Conservation (phyloP, 192 early-diverging fungal genomes). For the Entomortierella beljakovae region DNA sequence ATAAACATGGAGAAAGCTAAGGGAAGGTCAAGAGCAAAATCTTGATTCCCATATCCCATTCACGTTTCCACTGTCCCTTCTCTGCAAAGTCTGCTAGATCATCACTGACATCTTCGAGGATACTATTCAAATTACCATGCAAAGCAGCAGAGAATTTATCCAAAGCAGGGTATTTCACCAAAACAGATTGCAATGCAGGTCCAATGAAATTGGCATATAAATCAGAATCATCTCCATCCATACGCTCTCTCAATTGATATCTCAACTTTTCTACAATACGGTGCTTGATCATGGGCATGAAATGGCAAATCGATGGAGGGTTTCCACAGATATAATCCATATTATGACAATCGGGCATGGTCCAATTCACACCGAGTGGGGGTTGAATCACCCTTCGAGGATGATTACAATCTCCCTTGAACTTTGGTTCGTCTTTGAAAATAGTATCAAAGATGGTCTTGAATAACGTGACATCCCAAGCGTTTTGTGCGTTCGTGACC, state of each 20-base stretch:
- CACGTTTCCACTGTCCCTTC: slow-evolving; percentile 13
- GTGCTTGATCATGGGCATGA: slow-evolving; percentile 58
- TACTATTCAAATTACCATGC: slow-evolving; percentile 43
- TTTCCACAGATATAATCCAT: slow-evolving; percentile 74
- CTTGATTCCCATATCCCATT: slow-evolving; percentile 51
- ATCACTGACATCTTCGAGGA: slow-evolving; percentile 7
- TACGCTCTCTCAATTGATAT: neutral
- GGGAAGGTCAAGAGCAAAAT: slow-evolving; percentile 27
- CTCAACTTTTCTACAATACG: slow-evolving; percentile 32
- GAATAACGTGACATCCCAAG: slow-evolving; percentile 40
- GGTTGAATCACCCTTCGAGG: slow-evolving; percentile 61
- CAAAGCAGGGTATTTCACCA: slow-evolving; percentile 9
- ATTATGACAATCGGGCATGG: slow-evolving; percentile 59
- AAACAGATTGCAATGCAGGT: slow-evolving; percentile 10
- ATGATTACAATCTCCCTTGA: slow-evolving; percentile 68
- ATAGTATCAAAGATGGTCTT: slow-evolving; percentile 48
- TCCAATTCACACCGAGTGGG: slow-evolving; percentile 60
- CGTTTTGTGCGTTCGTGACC: slow-evolving; percentile 32
- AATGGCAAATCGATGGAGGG: slow-evolving; percentile 72
- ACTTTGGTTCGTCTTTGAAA: slow-evolving; percentile 60
- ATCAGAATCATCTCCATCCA: slow-evolving; percentile 31
- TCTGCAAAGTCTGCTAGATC: slow-evolving; percentile 5
- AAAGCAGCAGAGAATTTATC: neutral
- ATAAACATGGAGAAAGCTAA: neutral
- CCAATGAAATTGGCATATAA: slow-evolving; percentile 37